Evolutionary conservation across 1,284 basidiomycete genomes (phyloP).

Genomic region (Malassezia restricta): DNA sequence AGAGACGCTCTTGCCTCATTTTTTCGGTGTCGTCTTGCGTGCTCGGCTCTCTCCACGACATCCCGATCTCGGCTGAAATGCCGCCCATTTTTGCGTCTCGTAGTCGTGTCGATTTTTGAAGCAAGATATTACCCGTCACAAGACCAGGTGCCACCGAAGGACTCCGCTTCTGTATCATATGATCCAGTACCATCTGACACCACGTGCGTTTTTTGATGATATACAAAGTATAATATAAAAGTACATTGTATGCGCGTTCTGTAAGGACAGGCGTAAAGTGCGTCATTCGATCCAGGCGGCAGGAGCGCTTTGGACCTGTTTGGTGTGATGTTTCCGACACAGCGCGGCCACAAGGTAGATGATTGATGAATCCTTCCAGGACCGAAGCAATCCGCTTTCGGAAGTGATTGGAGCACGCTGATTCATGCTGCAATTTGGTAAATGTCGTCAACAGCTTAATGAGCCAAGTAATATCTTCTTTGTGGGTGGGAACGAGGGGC

Average conservation of each 20-base stretch:
- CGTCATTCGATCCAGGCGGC: background rate
- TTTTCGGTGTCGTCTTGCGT: background rate
- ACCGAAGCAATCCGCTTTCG: background rate
- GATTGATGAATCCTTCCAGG: conserved; percentile 3
- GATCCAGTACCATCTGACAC: conserved; percentile 11
- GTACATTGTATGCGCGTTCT: conserved; percentile 7
- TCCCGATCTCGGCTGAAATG: no score
- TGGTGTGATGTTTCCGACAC: background rate
- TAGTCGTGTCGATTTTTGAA: conserved; percentile 6
- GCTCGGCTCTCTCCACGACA: no score
- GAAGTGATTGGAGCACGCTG: background rate
- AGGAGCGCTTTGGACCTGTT: background rate
- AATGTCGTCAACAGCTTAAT: conserved; percentile 9
- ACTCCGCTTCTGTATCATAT: conserved; percentile 9
- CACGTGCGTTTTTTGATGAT: conserved; percentile 3
- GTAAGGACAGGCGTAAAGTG: background rate
- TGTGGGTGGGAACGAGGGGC: conserved; percentile 5
- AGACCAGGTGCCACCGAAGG: conserved; percentile 4
- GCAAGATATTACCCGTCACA: conserved; percentile 10
- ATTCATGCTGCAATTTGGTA: background rate
- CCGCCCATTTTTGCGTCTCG: no score
- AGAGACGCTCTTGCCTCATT: conserved; percentile 2
- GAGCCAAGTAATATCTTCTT: conserved; percentile 10
- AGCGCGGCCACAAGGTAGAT: background rate
- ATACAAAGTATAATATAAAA: conserved; percentile 10